Percentiles rank a stretch among this genome's conserved stretches.
These are phyloP conservation scores for Xylaria scruposa DNA, from an alignment of 495 filamentous ascomycete genomes.

Conservation along the genomic window DNA sequence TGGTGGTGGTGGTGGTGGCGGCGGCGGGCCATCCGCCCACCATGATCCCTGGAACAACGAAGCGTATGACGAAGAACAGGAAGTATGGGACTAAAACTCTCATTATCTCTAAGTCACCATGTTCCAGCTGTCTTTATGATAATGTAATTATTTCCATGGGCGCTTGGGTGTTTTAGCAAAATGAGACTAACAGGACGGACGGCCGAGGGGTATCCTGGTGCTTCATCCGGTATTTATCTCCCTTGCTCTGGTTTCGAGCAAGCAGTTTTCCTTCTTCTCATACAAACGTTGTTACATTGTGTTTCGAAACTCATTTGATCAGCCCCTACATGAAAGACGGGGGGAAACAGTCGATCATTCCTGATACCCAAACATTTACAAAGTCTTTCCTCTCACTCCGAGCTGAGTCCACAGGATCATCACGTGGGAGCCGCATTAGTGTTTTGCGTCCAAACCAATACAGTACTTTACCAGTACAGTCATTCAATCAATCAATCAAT, in stretches of 20 bases:
- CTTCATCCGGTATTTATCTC: background rate
- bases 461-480: background rate
- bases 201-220: background rate
- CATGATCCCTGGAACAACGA: conserved; percentile 18
- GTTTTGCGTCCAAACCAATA: background rate
- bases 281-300: background rate
- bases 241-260: background rate
- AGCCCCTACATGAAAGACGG: background rate
- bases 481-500: background rate
- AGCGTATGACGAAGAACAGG: conserved; percentile 6
- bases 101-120: background rate
- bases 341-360: conserved; percentile 6
- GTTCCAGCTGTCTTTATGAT: background rate
- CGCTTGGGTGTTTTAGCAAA: background rate
- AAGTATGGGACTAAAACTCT: conserved; percentile 19
- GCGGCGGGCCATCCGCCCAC: conserved; percentile 24
- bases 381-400: background rate
- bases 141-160: conserved; percentile 15
- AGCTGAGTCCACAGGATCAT: background rate
- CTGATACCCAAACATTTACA: conserved; percentile 11
- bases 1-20: conserved; percentile 26
- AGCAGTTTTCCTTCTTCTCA: background rate
- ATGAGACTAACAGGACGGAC: background rate
- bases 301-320: background rate
- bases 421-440: background rate